phyloP scores from a whole-genome alignment of 805 yeast genomes.

The Schwanniomyces occidentalis region DNA sequence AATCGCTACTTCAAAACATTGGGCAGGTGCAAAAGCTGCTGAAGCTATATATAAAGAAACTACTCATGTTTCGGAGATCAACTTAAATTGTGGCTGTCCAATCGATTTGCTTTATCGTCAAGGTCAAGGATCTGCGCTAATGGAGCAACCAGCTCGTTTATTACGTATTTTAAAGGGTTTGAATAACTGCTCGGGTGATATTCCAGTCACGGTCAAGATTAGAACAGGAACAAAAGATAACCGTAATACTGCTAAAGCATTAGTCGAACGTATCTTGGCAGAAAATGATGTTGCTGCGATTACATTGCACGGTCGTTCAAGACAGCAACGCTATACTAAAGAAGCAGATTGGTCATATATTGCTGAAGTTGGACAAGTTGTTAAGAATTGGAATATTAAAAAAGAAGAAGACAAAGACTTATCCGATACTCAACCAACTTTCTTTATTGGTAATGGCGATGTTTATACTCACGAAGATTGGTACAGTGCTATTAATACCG shows the following conservation, averaged over 20 bases:
- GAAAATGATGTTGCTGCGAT: slow-evolving; percentile 88
- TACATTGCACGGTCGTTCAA: slow-evolving; percentile 93
- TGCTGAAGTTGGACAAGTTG: slow-evolving; percentile 65
- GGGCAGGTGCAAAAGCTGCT: slow-evolving; percentile 94
- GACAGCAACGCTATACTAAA: slow-evolving; percentile 91
- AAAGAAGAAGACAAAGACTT: slow-evolving; percentile 61
- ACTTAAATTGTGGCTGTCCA: slow-evolving; percentile 96
- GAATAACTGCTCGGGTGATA: slow-evolving; percentile 85
- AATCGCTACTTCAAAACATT: slow-evolving; percentile 85
- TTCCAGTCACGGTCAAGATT: slow-evolving; percentile 88
- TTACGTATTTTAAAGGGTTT: slow-evolving; percentile 79
- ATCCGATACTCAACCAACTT: slow-evolving; percentile 61
- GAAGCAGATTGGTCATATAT: slow-evolving; percentile 94
- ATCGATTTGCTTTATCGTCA: slow-evolving; percentile 90
- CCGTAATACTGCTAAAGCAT: slow-evolving; percentile 81
- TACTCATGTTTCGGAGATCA: slow-evolving; percentile 72
- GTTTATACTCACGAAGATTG: slow-evolving; percentile 85
- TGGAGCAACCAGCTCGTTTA: slow-evolving; percentile 85
- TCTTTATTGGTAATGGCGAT: slow-evolving; percentile 95
- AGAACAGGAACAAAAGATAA: slow-evolving; percentile 88
- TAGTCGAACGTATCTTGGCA: slow-evolving; percentile 68
- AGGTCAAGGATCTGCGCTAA: slow-evolving; percentile 93
- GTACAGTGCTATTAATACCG: slow-evolving; percentile 65
- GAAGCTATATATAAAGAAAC: slow-evolving; percentile 67
- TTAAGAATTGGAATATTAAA: slow-evolving; percentile 57